phyloP scores from a whole-genome alignment of 306 rosid species.

The Casuarina glauca region DNA sequence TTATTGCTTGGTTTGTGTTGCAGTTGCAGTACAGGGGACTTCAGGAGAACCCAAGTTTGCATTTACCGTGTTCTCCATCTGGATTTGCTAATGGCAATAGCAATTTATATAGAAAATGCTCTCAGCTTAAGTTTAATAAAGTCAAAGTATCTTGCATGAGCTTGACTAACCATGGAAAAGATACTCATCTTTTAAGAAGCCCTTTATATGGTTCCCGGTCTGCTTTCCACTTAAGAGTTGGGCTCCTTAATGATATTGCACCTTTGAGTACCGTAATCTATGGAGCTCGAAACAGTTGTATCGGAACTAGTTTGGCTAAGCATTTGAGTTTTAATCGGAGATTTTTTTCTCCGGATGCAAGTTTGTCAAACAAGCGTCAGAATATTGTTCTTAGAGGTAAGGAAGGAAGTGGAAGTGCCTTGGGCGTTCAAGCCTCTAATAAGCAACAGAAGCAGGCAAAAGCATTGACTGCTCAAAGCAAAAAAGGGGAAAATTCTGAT shows the following conservation, averaged over 20 bases:
- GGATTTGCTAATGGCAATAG: conserved; percentile 22
- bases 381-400: conserved; percentile 19
- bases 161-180: conserved; percentile 22
- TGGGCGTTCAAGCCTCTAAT: conserved; percentile 8
- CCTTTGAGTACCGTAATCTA: conserved; percentile 24
- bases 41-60: conserved; percentile 30
- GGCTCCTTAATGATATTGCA: conserved; percentile 28
- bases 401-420: conserved; percentile 11
- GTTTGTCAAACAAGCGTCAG: conserved; percentile 22
- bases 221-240: conserved; percentile 14
- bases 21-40: conserved; percentile 63
- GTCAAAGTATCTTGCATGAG: conserved; percentile 27
- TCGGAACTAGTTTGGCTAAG: conserved; percentile 22
- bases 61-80: conserved; percentile 31
- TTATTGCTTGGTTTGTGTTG: conserved; percentile 9
- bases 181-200: conserved; percentile 24
- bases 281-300: conserved; percentile 26
- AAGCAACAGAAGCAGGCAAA: conserved; percentile 40
- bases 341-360: conserved; percentile 44
- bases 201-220: conserved; percentile 22
- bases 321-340: conserved; percentile 42
- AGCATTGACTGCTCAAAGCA: conserved; percentile 31
- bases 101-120: conserved; percentile 29
- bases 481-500: conserved; percentile 26
- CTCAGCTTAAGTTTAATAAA: conserved; percentile 37